Evolutionary conservation across 768 basidiomycete species (phyloP).

Genomic region (Mycena filopes): DNA sequence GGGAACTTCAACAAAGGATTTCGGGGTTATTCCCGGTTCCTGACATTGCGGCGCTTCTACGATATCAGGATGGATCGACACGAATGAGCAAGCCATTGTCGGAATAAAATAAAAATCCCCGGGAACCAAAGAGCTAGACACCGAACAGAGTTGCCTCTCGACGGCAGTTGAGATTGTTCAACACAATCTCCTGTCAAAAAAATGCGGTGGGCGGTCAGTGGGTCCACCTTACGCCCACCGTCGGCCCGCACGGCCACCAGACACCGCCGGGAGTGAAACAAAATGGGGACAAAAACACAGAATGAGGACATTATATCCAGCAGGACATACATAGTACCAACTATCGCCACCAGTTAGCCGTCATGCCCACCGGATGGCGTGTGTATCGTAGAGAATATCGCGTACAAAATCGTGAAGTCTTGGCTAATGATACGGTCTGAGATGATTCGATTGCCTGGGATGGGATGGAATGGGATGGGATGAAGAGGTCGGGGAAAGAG

Average conservation of each 20-base stretch:
- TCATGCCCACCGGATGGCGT: constrained; percentile 17
- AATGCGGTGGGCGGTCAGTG: too few relatives aligned
- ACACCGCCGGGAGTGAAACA: background rate
- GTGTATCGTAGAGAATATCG: constrained; percentile 25
- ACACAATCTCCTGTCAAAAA: too few relatives aligned
- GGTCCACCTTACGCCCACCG: too few relatives aligned
- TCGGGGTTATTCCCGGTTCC: too few relatives aligned
- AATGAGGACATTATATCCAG: constrained; percentile 27
- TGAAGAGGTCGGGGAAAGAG: constrained; percentile 2
- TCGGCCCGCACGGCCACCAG: background rate
- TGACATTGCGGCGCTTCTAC: too few relatives aligned
- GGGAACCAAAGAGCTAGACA: too few relatives aligned
- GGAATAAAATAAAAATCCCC: too few relatives aligned
- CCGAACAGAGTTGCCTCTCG: too few relatives aligned
- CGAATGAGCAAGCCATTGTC: too few relatives aligned
- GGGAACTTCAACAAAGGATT: too few relatives aligned
- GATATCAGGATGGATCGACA: too few relatives aligned
- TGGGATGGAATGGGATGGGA: constrained; percentile 8
- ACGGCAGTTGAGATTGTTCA: too few relatives aligned
- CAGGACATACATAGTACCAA: constrained; percentile 5
- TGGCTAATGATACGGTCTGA: constrained; percentile 33
- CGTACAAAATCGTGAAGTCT: constrained; percentile 28
- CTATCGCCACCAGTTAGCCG: background rate
- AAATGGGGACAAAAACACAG: constrained; percentile 18
- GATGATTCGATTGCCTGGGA: constrained; percentile 9